Evolutionary conservation across 192 early-diverging fungal genomes (phyloP).

Genomic region (Gamsiella multidivaricata): DNA sequence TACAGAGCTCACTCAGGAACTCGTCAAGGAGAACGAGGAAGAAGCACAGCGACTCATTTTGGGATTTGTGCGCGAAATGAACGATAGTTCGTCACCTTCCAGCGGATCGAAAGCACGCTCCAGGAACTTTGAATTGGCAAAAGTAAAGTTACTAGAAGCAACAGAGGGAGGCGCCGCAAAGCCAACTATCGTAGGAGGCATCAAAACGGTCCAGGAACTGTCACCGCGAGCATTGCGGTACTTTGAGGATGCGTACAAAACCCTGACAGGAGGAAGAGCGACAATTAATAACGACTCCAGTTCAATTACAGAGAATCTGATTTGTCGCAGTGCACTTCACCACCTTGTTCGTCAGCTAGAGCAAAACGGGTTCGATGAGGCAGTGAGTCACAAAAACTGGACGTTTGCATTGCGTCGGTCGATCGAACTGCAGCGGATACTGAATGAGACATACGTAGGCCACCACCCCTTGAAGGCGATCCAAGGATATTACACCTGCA

Average conservation of each 20-base stretch:
- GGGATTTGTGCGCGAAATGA: slow-evolving; percentile 41
- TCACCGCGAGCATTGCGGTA: slow-evolving; percentile 18
- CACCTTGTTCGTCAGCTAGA: slow-evolving; percentile 25
- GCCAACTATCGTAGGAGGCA: slow-evolving; percentile 17
- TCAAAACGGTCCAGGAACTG: slow-evolving; percentile 33
- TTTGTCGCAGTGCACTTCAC: slow-evolving; percentile 24
- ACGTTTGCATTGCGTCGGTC: slow-evolving; percentile 41
- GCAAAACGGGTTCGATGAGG: slow-evolving; percentile 44
- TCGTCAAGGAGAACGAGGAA: slow-evolving; percentile 39
- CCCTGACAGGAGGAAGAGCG: slow-evolving; percentile 13
- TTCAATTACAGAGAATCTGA: neutral
- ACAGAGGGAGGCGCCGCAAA: neutral
- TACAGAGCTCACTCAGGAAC: slow-evolving; percentile 27
- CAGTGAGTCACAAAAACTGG: slow-evolving; percentile 47
- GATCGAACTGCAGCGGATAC: slow-evolving; percentile 22
- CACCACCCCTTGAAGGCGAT: slow-evolving; percentile 41
- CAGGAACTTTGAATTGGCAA: slow-evolving; percentile 46
- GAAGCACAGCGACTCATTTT: slow-evolving; percentile 11
- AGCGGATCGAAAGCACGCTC: neutral
- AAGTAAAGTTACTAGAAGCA: neutral
- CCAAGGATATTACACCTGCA: slow-evolving; percentile 49
- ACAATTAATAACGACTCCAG: neutral
- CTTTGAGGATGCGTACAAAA: slow-evolving; percentile 25
- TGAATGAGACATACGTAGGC: slow-evolving; percentile 32
- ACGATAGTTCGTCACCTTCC: neutral